These are phyloP conservation scores for Aspergillus nidulans DNA, from an alignment of 495 filamentous ascomycete species.

Conservation along the genomic window DNA sequence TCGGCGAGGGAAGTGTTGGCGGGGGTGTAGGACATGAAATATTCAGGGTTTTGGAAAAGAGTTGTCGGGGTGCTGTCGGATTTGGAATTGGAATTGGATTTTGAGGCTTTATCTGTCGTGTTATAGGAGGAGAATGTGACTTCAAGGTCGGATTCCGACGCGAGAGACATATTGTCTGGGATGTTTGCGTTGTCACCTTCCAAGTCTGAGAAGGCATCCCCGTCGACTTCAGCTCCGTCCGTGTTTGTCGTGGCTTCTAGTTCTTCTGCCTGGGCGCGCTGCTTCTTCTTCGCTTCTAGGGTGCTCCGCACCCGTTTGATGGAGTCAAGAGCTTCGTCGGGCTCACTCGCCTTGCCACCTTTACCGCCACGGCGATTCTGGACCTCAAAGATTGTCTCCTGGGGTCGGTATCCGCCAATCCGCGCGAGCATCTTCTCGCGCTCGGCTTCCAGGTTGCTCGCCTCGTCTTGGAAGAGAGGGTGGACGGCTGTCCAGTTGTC, in stretches of 20 bases:
- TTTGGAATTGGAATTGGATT: conserved; percentile 28
- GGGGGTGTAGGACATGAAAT: conserved; percentile 95
- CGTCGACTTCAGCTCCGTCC: conserved; percentile 32
- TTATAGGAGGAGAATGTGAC: conserved; percentile 67
- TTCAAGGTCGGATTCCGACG: conserved; percentile 73
- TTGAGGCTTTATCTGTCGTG: conserved; percentile 21
- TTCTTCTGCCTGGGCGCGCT: conserved; percentile 27
- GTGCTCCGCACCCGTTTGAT: conserved; percentile 65
- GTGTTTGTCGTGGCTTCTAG: conserved; percentile 24
- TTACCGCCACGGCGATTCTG: conserved; percentile 62
- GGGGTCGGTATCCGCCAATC: conserved; percentile 79
- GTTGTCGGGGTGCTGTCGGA: conserved; percentile 26
- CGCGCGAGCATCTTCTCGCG: conserved; percentile 79
- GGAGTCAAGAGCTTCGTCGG: conserved; percentile 68
- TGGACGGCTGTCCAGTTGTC: conserved; percentile 68
- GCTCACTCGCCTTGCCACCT: conserved; percentile 22
- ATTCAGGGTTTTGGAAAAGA: conserved; percentile 74
- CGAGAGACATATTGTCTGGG: conserved; percentile 60
- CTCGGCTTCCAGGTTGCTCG: conserved; percentile 58
- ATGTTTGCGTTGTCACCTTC: conserved; percentile 17
- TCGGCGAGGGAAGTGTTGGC: conserved; percentile 70
- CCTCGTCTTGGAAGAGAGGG: conserved; percentile 67
- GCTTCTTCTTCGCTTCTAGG: conserved; percentile 40
- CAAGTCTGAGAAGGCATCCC: conserved; percentile 22
- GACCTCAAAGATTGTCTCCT: conserved; percentile 93